phyloP scores from a whole-genome alignment of 2,329 filamentous ascomycete species.

The Sporothrix humicola region DNA sequence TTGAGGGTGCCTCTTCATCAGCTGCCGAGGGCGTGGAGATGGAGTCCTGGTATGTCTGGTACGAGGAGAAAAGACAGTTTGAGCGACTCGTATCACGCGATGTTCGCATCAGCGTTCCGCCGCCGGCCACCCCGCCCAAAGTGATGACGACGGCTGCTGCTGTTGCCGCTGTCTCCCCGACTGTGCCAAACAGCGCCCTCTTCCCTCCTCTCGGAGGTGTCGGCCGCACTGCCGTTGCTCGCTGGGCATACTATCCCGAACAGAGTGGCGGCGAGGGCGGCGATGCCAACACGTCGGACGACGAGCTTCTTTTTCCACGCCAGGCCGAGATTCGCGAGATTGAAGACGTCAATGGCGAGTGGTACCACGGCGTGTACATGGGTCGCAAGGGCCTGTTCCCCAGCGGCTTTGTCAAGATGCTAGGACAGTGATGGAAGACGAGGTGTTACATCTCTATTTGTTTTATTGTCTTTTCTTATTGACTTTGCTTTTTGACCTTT shows the following conservation, averaged over 20 bases:
- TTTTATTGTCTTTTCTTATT: too few relatives aligned
- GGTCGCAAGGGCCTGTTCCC: conserved; percentile 81
- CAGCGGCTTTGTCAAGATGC: conserved; percentile 67
- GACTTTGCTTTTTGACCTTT: too few relatives aligned
- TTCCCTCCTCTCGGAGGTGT: conserved; percentile 80
- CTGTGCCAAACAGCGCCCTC: conserved; percentile 40
- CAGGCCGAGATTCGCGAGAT: conserved; percentile 83
- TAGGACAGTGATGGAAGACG: neutral
- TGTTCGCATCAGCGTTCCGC: conserved; percentile 51
- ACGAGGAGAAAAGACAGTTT: conserved; percentile 47
- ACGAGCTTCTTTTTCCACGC: conserved; percentile 84
- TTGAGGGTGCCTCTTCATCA: conserved; percentile 39
- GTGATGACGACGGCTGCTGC: neutral
- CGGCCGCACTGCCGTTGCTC: conserved; percentile 66
- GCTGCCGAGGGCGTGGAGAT: conserved; percentile 30
- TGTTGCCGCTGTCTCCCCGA: conserved; percentile 39
- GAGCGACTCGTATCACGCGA: conserved; percentile 59
- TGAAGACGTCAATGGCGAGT: conserved; percentile 88
- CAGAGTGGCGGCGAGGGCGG: conserved; percentile 60
- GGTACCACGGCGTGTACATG: conserved; percentile 87
- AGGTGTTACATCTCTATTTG: neutral
- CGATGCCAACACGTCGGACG: conserved; percentile 54
- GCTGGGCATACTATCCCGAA: conserved; percentile 80
- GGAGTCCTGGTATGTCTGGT: conserved; percentile 40
- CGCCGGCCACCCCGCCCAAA: neutral